These are phyloP conservation scores for Kwoniella shivajii DNA, from an alignment of 1,284 basidiomycete species.

Conservation along the genomic window DNA sequence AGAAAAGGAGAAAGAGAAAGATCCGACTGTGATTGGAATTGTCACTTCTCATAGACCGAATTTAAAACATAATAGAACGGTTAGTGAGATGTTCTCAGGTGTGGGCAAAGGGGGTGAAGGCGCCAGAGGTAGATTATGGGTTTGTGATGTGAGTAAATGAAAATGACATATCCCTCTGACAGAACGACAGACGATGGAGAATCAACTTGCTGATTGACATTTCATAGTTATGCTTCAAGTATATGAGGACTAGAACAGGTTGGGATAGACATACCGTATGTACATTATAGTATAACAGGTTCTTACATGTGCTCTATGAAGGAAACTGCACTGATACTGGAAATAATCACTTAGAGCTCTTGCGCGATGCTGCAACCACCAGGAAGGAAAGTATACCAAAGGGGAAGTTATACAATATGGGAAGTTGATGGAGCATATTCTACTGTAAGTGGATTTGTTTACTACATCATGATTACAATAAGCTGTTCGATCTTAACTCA, in stretches of 20 bases:
- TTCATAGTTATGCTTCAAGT: constrained; percentile 83
- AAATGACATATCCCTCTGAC: not conserved
- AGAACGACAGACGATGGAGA: not conserved
- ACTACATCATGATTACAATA: too few species aligned
- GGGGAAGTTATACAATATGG: constrained; percentile 89
- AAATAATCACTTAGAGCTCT: constrained; percentile 62
- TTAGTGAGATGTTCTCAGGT: constrained; percentile 68
- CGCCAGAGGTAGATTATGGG: constrained; percentile 49
- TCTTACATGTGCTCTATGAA: too few species aligned
- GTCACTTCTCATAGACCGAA: not conserved
- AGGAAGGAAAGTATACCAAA: constrained; percentile 85
- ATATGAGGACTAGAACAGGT: constrained; percentile 72
- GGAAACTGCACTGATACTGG: too few species aligned
- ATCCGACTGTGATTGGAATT: not conserved
- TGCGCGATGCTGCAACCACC: constrained; percentile 79
- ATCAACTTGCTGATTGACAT: not conserved
- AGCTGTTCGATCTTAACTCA: too few species aligned
- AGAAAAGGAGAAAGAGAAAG: too few species aligned
- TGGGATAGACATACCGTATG: constrained; percentile 77
- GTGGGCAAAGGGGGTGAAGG: constrained; percentile 59
- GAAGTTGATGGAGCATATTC: constrained; percentile 87
- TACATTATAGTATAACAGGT: constrained; percentile 18
- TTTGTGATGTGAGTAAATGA: constrained; percentile 47
- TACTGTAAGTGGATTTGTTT: constrained; percentile 63
- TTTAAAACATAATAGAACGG: constrained; percentile 53